Percentiles rank a stretch among this genome's conserved stretches.
Evolutionary conservation across 148 eudicot genomes (phyloP).

Genomic region (Camellia sinensis): DNA sequence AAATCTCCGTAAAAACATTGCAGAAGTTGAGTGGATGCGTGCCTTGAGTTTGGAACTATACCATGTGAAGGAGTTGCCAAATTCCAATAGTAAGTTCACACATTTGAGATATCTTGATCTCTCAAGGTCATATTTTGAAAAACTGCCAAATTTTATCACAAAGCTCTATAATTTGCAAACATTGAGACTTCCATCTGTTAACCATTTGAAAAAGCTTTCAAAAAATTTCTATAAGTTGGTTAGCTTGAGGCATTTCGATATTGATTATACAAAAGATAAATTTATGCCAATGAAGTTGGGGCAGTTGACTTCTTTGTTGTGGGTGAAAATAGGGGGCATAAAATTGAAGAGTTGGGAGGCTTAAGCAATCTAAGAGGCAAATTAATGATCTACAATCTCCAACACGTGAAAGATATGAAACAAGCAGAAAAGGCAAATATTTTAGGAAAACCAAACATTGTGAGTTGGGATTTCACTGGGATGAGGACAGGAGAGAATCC

Average conservation of each 20-base stretch:
- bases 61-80: neutral
- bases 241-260: constrained; percentile 20
- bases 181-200: neutral
- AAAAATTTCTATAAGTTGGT: neutral
- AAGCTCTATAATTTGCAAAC: constrained; percentile 25
- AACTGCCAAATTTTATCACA: constrained; percentile 13
- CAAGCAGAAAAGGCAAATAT: constrained; percentile 5
- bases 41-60: neutral
- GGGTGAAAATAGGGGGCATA: neutral
- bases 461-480: neutral
- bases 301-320: neutral
- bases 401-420: neutral
- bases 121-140: neutral
- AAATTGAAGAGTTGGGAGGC: too few species aligned
- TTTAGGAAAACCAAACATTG: neutral
- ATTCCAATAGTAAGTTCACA: neutral
- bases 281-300: neutral
- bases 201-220: neutral
- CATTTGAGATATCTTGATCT: constrained; percentile 21
- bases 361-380: neutral
- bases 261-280: neutral
- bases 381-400: neutral
- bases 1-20: neutral
- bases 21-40: neutral
- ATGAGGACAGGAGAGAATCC: too few species aligned